Conservation (phyloP, 2,329 filamentous ascomycete species). For the Aspergillus sp. region DNA sequence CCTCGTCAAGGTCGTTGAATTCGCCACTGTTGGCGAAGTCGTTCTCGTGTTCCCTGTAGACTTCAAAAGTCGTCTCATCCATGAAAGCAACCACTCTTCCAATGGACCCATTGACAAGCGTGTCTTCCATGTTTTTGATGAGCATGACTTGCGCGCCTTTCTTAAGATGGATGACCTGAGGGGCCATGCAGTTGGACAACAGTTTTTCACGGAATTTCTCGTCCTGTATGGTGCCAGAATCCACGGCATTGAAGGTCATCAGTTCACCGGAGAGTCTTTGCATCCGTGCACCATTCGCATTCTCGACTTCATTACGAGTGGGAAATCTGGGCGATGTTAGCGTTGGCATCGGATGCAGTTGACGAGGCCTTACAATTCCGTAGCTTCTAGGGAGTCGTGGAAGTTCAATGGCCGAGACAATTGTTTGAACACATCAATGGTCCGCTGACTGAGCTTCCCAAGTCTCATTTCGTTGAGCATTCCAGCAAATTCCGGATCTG, state of each 20-base stretch:
- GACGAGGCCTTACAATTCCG: slow-evolving; percentile 67
- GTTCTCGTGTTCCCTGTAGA: slow-evolving; percentile 58
- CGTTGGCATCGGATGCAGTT: not conserved
- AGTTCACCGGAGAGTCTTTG: slow-evolving; percentile 65
- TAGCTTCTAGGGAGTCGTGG: slow-evolving; percentile 73
- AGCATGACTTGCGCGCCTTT: slow-evolving; percentile 96
- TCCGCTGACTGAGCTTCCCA: slow-evolving; percentile 73
- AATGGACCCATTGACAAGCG: slow-evolving; percentile 88
- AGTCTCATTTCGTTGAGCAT: slow-evolving; percentile 99
- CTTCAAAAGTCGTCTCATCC: slow-evolving; percentile 61
- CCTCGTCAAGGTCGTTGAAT: slow-evolving; percentile 42
- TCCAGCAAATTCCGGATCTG: slow-evolving; percentile 79
- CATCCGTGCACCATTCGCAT: slow-evolving; percentile 75
- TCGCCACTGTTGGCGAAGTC: slow-evolving; percentile 51
- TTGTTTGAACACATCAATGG: slow-evolving; percentile 71
- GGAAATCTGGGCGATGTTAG: slow-evolving; percentile 62
- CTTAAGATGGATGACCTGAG: slow-evolving; percentile 75
- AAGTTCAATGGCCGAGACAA: slow-evolving; percentile 70
- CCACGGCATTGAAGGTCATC: slow-evolving; percentile 68
- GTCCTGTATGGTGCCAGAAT: slow-evolving; percentile 68
- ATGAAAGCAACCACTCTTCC: slow-evolving; percentile 83
- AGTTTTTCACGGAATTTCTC: slow-evolving; percentile 69
- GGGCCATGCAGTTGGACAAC: slow-evolving; percentile 89
- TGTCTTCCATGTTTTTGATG: slow-evolving; percentile 98
- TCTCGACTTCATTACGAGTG: slow-evolving; percentile 83